Conservation (phyloP, 2,329 filamentous ascomycete species). For the Ophiostoma quercus region DNA sequence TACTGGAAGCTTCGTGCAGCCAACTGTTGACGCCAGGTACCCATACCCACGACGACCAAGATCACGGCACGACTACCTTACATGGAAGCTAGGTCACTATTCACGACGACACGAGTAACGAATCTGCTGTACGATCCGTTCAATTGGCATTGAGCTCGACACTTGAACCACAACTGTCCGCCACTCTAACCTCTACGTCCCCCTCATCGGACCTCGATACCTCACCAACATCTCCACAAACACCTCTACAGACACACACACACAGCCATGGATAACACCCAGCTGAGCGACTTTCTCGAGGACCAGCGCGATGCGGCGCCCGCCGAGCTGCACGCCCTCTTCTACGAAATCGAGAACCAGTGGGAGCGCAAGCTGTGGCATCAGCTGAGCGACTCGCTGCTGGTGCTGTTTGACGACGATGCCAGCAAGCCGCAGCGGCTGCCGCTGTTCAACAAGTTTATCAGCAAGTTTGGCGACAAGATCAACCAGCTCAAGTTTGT, state of each 20-base stretch:
- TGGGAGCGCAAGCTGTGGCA: slow-evolving; percentile 99
- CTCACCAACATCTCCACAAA: not conserved
- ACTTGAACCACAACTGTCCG: not conserved
- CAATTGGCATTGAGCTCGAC: not conserved
- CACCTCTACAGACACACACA: not conserved
- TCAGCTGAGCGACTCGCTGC: slow-evolving; percentile 84
- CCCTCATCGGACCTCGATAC: not conserved
- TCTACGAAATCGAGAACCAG: slow-evolving; percentile 88
- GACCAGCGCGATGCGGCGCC: slow-evolving; percentile 85
- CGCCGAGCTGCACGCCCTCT: slow-evolving; percentile 78
- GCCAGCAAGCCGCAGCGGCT: slow-evolving; percentile 80
- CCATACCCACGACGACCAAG: slow-evolving; percentile 16
- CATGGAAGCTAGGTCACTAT: not conserved
- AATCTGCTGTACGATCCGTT: slow-evolving; percentile 8
- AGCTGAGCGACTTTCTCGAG: slow-evolving; percentile 85
- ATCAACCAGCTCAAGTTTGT: slow-evolving; percentile 99
- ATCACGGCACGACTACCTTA: slow-evolving; percentile 2
- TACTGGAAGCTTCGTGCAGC: slow-evolving; percentile 20
- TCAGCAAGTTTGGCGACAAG: slow-evolving; percentile 93
- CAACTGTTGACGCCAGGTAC: slow-evolving; percentile 12
- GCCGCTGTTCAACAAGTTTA: slow-evolving; percentile 87
- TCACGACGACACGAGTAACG: slow-evolving; percentile 17
- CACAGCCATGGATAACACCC: slow-evolving; percentile 68
- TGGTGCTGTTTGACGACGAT: slow-evolving; percentile 80
- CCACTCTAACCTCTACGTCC: not conserved